A percentile compares a stretch with the other conserved stretches of the same genome.
Evolutionary conservation across 2,329 filamentous ascomycete species (phyloP).

Genomic region (Cladosporium sp.): DNA sequence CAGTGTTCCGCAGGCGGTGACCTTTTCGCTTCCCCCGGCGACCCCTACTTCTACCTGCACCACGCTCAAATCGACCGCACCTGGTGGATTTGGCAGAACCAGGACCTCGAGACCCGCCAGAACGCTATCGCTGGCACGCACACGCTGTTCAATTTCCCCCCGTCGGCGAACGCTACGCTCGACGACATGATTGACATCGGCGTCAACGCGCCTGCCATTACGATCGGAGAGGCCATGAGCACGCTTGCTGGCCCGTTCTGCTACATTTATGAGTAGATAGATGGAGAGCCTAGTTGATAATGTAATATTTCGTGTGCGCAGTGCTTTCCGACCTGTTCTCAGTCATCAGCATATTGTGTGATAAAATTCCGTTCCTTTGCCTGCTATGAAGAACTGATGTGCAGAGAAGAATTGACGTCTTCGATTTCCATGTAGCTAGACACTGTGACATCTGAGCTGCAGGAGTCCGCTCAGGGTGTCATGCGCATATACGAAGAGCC

Average conservation of each 20-base stretch:
- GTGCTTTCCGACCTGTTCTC: too few relatives aligned
- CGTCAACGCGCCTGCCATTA: conserved; percentile 31
- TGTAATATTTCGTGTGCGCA: too few relatives aligned
- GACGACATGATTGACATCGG: conserved; percentile 40
- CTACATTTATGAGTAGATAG: conserved; percentile 38
- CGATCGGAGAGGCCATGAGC: conserved; percentile 38
- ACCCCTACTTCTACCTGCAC: conserved; percentile 47
- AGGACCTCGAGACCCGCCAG: conserved; percentile 34
- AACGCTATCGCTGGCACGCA: conserved; percentile 39
- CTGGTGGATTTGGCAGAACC: conserved; percentile 51
- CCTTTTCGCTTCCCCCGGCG: conserved; percentile 41
- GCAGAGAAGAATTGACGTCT: too few relatives aligned
- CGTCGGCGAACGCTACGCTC: conserved; percentile 40
- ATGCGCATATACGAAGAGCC: too few relatives aligned
- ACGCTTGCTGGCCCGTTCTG: conserved; percentile 45
- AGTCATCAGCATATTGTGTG: too few relatives aligned
- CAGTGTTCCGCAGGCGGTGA: conserved; percentile 36
- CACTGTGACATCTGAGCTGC: too few relatives aligned
- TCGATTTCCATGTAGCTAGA: too few relatives aligned
- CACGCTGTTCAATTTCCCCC: conserved; percentile 41
- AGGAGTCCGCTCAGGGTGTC: too few relatives aligned
- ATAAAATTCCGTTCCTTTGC: too few relatives aligned
- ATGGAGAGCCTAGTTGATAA: too few relatives aligned
- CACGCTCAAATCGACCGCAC: conserved; percentile 46
- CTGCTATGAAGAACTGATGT: too few relatives aligned